Percentiles rank a stretch among this genome's conserved stretches.
Evolutionary conservation across 495 filamentous ascomycete species (phyloP).

Genomic region (Daldinia vernicosa): DNA sequence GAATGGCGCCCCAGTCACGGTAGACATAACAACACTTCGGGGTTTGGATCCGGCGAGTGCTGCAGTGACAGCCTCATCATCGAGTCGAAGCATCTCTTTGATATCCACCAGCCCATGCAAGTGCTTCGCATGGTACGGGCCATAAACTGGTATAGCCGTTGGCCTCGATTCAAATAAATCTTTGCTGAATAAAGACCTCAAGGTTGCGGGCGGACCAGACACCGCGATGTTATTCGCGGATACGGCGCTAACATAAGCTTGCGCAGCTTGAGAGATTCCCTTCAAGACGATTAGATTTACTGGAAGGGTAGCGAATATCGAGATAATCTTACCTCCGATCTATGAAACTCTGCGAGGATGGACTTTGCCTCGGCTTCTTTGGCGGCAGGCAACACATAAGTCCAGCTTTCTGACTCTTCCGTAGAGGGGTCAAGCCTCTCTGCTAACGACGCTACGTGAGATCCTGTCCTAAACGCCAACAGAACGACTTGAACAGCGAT

Average conservation of each 20-base stretch:
- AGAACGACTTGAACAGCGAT: constrained; percentile 75
- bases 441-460: constrained; percentile 63
- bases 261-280: constrained; percentile 67
- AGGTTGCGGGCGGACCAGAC: constrained; percentile 76
- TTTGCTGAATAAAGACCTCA: constrained; percentile 66
- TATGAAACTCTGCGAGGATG: constrained; percentile 62
- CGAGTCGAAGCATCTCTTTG: constrained; percentile 63
- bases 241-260: constrained; percentile 78
- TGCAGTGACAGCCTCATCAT: constrained; percentile 48
- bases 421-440: constrained; percentile 59
- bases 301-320: background rate
- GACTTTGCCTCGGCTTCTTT: constrained; percentile 55
- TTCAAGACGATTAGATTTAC: constrained; percentile 43
- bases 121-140: constrained; percentile 83
- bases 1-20: constrained; percentile 60
- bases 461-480: constrained; percentile 76
- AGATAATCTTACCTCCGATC: constrained; percentile 52
- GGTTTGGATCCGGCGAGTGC: constrained; percentile 59
- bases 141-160: constrained; percentile 74
- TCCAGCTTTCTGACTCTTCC: constrained; percentile 65
- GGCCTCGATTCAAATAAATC: constrained; percentile 64
- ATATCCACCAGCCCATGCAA: constrained; percentile 70
- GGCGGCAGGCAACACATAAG: constrained; percentile 60
- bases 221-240: constrained; percentile 75
- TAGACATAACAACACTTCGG: constrained; percentile 67